A percentile compares a stretch with the other conserved stretches of the same genome.
These are phyloP conservation scores for Pezicula carpinea DNA, from an alignment of 2,329 filamentous ascomycete species.

Conservation along the genomic window DNA sequence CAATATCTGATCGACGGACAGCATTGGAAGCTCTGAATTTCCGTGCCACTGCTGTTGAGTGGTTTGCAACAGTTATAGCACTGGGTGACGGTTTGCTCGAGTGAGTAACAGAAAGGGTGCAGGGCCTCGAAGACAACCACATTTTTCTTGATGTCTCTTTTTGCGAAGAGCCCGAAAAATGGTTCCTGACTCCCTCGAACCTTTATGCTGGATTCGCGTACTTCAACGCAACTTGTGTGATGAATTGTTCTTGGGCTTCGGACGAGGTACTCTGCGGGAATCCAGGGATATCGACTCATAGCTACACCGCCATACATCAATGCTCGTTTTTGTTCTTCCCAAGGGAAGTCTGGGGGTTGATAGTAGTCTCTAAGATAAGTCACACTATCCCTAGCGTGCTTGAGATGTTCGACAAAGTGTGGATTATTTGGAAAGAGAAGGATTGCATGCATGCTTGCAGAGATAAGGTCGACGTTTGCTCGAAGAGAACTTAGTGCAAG, in stretches of 20 bases:
- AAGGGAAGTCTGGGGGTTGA: too few relatives aligned
- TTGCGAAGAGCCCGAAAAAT: neutral
- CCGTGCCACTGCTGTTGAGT: neutral
- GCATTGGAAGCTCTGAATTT: neutral
- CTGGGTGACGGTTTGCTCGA: neutral
- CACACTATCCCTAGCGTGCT: neutral
- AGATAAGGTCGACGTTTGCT: neutral
- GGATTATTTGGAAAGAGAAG: neutral
- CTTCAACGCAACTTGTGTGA: neutral
- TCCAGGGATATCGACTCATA: neutral
- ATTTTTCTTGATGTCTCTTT: neutral
- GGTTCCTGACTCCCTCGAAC: neutral
- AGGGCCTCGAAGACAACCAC: neutral
- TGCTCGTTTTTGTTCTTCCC: neutral
- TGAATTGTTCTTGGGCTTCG: neutral
- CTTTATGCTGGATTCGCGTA: neutral
- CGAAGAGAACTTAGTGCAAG: neutral
- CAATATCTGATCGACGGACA: neutral
- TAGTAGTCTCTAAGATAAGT: neutral
- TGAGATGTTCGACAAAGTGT: neutral
- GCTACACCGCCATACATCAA: neutral
- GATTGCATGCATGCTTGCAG: neutral
- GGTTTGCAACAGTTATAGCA: neutral
- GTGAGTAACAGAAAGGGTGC: neutral
- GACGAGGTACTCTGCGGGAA: neutral